Conservation (phyloP, 495 filamentous ascomycete species). For the Aspergillus baeticus region DNA sequence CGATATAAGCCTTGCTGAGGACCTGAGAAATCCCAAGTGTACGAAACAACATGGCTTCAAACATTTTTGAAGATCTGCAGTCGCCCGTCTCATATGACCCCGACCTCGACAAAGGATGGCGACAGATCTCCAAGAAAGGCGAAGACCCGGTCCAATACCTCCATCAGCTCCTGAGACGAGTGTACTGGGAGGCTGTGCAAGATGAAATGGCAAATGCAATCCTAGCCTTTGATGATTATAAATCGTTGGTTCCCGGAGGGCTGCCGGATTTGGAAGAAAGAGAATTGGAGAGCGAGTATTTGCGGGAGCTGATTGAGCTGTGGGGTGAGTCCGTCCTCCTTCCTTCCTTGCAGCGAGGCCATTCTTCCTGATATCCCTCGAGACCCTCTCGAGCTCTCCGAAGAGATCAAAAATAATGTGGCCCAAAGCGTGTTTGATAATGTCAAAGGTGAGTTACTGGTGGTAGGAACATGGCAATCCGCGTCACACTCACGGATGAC, state of each 20-base stretch:
- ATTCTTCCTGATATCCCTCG: background rate
- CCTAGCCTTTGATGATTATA: conserved; percentile 10
- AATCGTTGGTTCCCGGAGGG: conserved; percentile 4
- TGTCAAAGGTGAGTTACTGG: conserved; percentile 3
- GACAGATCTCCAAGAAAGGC: background rate
- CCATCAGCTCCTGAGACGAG: background rate
- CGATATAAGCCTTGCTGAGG: background rate
- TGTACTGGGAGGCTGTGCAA: conserved; percentile 7
- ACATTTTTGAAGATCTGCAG: conserved; percentile 4
- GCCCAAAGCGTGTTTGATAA: background rate
- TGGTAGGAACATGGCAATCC: background rate
- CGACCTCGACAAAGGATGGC: conserved; percentile 8
- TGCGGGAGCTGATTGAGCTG: conserved; percentile 6
- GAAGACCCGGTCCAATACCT: background rate
- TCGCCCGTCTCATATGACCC: conserved; percentile 5
- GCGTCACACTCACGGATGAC: background rate
- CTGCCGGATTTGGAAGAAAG: conserved; percentile 1
- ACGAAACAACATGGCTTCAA: conserved; percentile 1
- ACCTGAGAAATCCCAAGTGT: background rate
- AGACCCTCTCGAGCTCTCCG: conserved; percentile 2
- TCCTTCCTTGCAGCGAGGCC: background rate
- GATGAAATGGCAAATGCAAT: conserved; percentile 12
- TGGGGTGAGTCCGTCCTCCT: background rate
- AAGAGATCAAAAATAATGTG: background rate
- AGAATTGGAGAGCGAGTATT: conserved; percentile 3